Percentiles rank a stretch among this genome's conserved stretches.
phyloP scores from a whole-genome alignment of 2,329 filamentous ascomycete species.

The Didymella keratinophila region DNA sequence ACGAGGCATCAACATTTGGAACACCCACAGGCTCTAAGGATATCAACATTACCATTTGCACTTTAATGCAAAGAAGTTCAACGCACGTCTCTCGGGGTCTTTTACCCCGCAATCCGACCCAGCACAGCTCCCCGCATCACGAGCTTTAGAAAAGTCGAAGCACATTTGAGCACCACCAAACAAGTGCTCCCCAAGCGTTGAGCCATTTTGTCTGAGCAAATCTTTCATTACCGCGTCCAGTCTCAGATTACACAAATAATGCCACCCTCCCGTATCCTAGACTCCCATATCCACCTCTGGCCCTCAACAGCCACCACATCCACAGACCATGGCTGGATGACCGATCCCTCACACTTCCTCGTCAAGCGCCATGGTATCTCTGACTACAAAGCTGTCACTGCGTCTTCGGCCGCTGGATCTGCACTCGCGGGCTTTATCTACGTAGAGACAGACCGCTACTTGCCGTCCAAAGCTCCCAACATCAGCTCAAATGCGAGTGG shows the following conservation, averaged over 20 bases:
- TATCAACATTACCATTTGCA: not conserved
- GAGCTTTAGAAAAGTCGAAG: not conserved
- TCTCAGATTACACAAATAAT: not conserved
- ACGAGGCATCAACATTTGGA: not conserved
- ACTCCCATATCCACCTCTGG: conserved; percentile 89
- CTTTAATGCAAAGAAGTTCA: not conserved
- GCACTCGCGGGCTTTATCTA: conserved; percentile 73
- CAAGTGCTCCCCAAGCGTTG: not conserved
- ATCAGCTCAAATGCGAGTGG: conserved; percentile 4
- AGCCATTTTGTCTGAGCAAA: not conserved
- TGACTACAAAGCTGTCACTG: conserved; percentile 61
- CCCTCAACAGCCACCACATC: conserved; percentile 68
- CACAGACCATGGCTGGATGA: conserved; percentile 74
- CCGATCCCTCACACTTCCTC: conserved; percentile 59
- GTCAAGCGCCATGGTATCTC: conserved; percentile 69
- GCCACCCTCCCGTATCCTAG: conserved; percentile 54
- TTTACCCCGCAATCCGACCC: conserved; percentile 25
- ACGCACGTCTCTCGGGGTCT: conserved; percentile 12
- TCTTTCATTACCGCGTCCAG: not conserved
- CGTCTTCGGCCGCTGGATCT: conserved; percentile 20
- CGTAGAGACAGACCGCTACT: conserved; percentile 78
- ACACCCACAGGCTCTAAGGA: not conserved
- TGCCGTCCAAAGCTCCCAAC: conserved; percentile 25
- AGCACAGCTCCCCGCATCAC: conserved; percentile 11
- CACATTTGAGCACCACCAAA: not conserved